Base-by-base conservation (phyloP, 305 asterid genomes). In the Coffea humblotiana region DNA sequence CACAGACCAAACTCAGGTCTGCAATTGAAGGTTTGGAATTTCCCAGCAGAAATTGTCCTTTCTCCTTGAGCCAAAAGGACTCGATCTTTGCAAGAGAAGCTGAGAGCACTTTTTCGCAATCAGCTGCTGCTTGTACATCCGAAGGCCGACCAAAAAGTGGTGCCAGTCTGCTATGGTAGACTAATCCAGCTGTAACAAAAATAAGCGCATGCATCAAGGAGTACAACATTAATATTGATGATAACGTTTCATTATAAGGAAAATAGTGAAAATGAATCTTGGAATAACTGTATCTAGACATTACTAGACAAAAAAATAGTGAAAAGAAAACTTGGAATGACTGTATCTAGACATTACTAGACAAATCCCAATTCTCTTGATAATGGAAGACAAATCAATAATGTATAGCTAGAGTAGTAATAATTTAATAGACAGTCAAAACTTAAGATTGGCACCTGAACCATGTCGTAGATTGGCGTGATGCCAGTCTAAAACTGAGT, bases 401-500 rank as follows among this genome's bases (percentile, higher is more conserved):
- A 40, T 40, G 6, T 40, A 40, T 40, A 40, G 43, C 43, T 5
- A 40, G 43, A 40, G 43, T 3, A 40, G 43, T 40, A 40, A 3
- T 40, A 40, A 5, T 40, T 40, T 40, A 40, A 48, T 65, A 27
- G 61, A 49, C 58, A 75, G 25, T 11, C 84, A 61, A 64, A 21
- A 40, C 3, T 76, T 40, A 83, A 9, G 45, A 29, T 75, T 8
- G 78, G 77, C 79, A 95, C 98, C 97, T 91, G 97, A 85, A 79
- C 97, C 98, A 47, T n/a, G 83, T 16, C 95, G 97, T 72, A 92
- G 84, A 85, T 93, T 91, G 14, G 93, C 84, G 88, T 92, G 98
- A 80, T 95, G 97, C 99, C 98, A 95, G 84, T 95, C 99, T 77
- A 95, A 81, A 77, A 94, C 94, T 0, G 99, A 91, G 81, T 95